A percentile compares a stretch with the other conserved stretches of the same genome.
Evolutionary conservation across 305 asterid species (phyloP).

Genomic region (Fraxinus nigra): DNA sequence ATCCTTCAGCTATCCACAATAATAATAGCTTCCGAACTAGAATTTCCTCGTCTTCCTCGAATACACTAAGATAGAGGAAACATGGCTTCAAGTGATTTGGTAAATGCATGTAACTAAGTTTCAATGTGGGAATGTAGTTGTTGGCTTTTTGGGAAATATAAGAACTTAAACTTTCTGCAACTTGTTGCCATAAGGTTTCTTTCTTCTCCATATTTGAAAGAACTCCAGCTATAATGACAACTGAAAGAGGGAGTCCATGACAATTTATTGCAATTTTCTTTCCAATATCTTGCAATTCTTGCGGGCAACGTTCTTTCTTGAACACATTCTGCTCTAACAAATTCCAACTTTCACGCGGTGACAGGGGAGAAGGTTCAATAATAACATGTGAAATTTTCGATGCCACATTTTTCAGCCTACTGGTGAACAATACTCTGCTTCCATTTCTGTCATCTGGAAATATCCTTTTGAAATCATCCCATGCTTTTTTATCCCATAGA

Average conservation of each 20-base stretch:
- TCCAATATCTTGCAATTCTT: not conserved
- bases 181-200: not conserved
- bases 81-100: slow-evolving; percentile 11
- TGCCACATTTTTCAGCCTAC: not conserved
- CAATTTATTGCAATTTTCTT: not conserved
- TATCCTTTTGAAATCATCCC: not conserved
- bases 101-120: slow-evolving; percentile 11
- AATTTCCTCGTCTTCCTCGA: not conserved
- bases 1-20: slow-evolving; percentile 19
- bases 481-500: not conserved
- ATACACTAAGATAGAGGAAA: slow-evolving; percentile 11
- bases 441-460: not conserved
- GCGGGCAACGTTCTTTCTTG: not conserved
- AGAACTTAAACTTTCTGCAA: not conserved
- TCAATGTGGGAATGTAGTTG: not conserved
- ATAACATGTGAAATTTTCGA: not conserved
- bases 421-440: not conserved
- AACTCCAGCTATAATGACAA: not conserved
- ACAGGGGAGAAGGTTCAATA: not conserved
- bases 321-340: not conserved
- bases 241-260: slow-evolving; percentile 16
- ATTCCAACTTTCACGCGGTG: not conserved
- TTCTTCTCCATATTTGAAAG: not conserved
- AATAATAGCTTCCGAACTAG: not conserved
- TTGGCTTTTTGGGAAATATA: not conserved